Percentiles rank a stretch among this genome's conserved stretches.
phyloP scores from a whole-genome alignment of 2,329 filamentous ascomycete genomes.

The Aspergillus carbonarius region DNA sequence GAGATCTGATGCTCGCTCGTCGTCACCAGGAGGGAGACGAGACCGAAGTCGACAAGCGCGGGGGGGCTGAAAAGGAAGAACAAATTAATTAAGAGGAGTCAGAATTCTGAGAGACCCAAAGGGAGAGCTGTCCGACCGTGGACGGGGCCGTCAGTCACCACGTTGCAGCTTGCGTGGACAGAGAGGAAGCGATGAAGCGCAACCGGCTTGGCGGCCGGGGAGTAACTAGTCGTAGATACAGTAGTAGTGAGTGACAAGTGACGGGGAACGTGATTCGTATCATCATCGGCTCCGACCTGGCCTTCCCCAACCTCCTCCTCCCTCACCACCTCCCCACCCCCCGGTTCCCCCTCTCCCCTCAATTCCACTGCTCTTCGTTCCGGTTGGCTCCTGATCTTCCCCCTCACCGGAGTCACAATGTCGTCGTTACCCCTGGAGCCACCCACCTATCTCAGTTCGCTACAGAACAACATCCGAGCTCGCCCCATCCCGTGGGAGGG shows the following conservation, averaged over 20 bases:
- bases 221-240: neutral
- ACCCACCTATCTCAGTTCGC: slow-evolving; percentile 79
- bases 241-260: neutral
- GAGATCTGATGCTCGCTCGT: slow-evolving; percentile 11
- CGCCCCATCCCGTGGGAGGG: slow-evolving; percentile 98
- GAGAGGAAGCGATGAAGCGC: slow-evolving; percentile 8
- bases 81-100: neutral
- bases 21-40: slow-evolving; percentile 13
- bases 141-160: neutral
- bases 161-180: slow-evolving; percentile 21
- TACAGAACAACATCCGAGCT: slow-evolving; percentile 96
- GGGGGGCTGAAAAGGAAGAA: slow-evolving; percentile 8
- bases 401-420: slow-evolving; percentile 15
- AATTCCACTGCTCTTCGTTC: slow-evolving; percentile 9
- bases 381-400: slow-evolving; percentile 11
- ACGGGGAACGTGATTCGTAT: neutral
- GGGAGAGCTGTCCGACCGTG: neutral
- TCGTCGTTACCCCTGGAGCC: slow-evolving; percentile 81
- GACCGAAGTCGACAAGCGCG: neutral
- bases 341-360: slow-evolving; percentile 2
- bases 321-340: slow-evolving; percentile 8
- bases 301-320: slow-evolving; percentile 8
- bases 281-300: slow-evolving; percentile 6
- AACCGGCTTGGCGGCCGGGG: slow-evolving; percentile 17
- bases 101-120: neutral